Conservation (phyloP, 2,329 filamentous ascomycete species). For the Polychaeton citri region DNA sequence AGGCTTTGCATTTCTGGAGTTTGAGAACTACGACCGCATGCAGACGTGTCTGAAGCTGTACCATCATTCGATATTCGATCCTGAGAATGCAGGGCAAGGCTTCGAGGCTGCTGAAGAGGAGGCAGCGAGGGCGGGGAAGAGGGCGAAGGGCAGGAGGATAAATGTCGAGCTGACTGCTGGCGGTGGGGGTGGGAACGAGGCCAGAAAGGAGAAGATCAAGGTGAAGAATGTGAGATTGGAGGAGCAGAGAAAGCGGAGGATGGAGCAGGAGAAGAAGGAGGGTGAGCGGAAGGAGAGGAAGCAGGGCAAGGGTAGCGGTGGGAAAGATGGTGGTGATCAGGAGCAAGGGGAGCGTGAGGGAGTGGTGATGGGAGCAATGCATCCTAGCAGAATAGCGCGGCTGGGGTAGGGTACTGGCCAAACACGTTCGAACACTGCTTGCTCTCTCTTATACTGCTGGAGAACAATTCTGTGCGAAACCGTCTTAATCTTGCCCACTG, state of each 20-base stretch:
- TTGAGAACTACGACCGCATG: conserved; percentile 75
- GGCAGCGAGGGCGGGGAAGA: conserved; percentile 13
- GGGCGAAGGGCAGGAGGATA: conserved; percentile 49
- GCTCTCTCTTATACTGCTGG: no score
- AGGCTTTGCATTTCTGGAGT: conserved; percentile 81
- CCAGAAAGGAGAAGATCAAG: conserved; percentile 62
- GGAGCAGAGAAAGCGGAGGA: conserved; percentile 46
- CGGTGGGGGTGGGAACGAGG: conserved; percentile 65
- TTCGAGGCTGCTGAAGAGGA: conserved; percentile 3
- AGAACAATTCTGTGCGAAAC: no score
- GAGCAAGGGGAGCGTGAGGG: conserved; percentile 3
- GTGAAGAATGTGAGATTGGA: conserved; percentile 78
- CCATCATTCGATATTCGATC: conserved; percentile 69
- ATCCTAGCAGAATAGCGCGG: conserved; percentile 21
- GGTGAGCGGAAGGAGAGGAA: conserved; percentile 29
- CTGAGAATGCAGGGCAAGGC: conserved; percentile 8
- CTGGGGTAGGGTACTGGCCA: no score
- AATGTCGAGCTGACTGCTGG: conserved; percentile 85
- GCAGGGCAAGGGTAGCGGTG: conserved; percentile 15
- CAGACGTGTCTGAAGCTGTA: conserved; percentile 83
- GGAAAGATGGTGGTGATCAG: conserved; percentile 5
- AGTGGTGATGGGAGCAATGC: conserved; percentile 14
- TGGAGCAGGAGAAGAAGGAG: conserved; percentile 35
- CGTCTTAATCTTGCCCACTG: no score
- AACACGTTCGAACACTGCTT: no score